Conservation (phyloP, 495 filamentous ascomycete species). For the Hyaloscypha bicolor region DNA sequence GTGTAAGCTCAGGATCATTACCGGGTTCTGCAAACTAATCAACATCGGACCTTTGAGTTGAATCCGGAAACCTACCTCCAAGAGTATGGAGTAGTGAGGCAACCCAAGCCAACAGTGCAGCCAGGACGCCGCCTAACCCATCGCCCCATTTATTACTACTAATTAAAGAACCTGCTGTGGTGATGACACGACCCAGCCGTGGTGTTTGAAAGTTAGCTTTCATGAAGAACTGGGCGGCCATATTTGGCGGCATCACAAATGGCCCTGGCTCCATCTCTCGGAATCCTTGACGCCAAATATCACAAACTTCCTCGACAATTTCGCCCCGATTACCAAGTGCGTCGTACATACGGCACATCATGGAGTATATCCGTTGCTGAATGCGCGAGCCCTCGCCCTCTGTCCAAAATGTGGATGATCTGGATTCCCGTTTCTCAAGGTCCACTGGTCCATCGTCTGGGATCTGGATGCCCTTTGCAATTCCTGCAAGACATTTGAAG, state of each 20-base stretch:
- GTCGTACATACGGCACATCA: constrained; percentile 35
- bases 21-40: constrained; percentile 47
- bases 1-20: constrained; percentile 77
- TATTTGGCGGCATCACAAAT: constrained; percentile 72
- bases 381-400: constrained; percentile 52
- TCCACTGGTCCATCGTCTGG: constrained; percentile 73
- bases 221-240: constrained; percentile 72
- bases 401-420: constrained; percentile 61
- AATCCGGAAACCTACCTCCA: constrained; percentile 50
- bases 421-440: constrained; percentile 48
- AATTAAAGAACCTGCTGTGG: constrained; percentile 76
- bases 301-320: constrained; percentile 75
- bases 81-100: constrained; percentile 64
- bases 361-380: constrained; percentile 54
- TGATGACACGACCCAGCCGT: constrained; percentile 73
- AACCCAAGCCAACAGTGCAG: constrained; percentile 63
- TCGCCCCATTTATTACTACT: constrained; percentile 46
- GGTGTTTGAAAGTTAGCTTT: constrained; percentile 63
- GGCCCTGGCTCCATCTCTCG: constrained; percentile 75
- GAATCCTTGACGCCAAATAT: constrained; percentile 76
- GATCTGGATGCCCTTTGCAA: constrained; percentile 79
- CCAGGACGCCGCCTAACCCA: constrained; percentile 49
- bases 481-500: constrained; percentile 71
- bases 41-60: constrained; percentile 22
- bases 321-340: constrained; percentile 64